A percentile compares a stretch with the other conserved stretches of the same genome.
These are phyloP conservation scores for Hippophae tibetana DNA, from an alignment of 306 rosid species.

Conservation along the genomic window DNA sequence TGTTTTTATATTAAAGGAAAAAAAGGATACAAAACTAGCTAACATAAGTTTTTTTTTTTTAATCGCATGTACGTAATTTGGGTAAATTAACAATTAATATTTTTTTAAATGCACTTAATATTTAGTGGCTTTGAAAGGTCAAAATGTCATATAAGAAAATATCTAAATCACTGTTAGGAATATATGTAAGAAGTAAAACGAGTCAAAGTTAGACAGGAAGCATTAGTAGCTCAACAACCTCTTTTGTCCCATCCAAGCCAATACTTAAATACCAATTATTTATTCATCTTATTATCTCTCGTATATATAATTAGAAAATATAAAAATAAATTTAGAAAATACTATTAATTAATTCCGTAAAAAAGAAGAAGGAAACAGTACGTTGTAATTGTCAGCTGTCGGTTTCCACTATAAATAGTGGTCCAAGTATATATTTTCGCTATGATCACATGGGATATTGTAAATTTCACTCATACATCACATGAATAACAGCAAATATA, in stretches of 20 bases:
- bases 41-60: too few relatives aligned
- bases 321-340: conserved; percentile 3
- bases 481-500: conserved; percentile 39
- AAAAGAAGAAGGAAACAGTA: not conserved
- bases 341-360: conserved; percentile 15
- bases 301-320: not conserved
- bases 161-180: too few relatives aligned
- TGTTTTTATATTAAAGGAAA: too few relatives aligned
- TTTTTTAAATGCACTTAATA: too few relatives aligned
- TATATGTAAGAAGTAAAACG: too few relatives aligned
- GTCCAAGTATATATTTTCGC: conserved; percentile 13
- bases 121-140: too few relatives aligned
- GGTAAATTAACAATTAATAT: too few relatives aligned
- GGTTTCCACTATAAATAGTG: conserved; percentile 10
- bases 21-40: too few relatives aligned
- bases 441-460: conserved; percentile 44
- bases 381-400: not conserved
- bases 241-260: not conserved
- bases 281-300: conserved; percentile 6
- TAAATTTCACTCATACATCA: conserved; percentile 31
- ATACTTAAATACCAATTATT: conserved; percentile 1
- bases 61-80: too few relatives aligned
- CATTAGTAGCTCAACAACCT: conserved; percentile 14
- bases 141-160: too few relatives aligned
- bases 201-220: not conserved